Base-by-base conservation (phyloP, 2,329 filamentous ascomycete genomes). In the Ascochyta lentis region DNA sequence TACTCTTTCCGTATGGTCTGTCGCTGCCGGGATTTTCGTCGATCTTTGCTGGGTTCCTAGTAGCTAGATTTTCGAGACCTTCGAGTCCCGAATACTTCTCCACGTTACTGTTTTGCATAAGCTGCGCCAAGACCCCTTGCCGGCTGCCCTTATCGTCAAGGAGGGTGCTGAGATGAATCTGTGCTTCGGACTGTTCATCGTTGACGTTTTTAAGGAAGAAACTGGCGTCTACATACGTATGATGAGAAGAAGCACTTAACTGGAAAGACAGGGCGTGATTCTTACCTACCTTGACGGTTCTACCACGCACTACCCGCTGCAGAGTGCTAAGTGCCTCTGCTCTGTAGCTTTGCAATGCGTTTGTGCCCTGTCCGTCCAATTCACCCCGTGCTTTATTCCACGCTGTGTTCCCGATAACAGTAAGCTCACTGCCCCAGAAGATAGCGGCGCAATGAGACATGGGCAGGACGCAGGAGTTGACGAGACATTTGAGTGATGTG, bases 361-460 rank as follows among this genome's bases (percentile, higher is more conserved):
- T 58, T 33, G 67, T 62, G 12, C 76, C 77, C 61, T 78, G 76
- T 37, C 71, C 71, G 29, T 70, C 62, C 3, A 72, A 54, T 12
- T 68, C 63, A 15, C 68, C 71, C 9, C 70, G 67, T 6, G 69
- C 71, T 45, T 73, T 74, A 13, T 59, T 66, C 78, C 78, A 81
- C 5, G 74, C 72, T 13, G 76, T 48, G 53, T 80, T 80, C 60
- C 78, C 73, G 6, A 79, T 64, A 12, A 77, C 67, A 9, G 68
- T 57, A 22, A 78, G 64, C 10, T 76, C 68, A 9, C 70, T 58
- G 15, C 74, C 74, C 77, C 78, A 80, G 60, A 79, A 79, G 22
- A 80, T 68, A 38, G 76, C 77, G 3, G 76, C 65, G 10, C 76
- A 74, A 55, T 80, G 77, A 10, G 73, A 67, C 44, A 81, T 71